Evolutionary conservation across 1,139 yeast genomes (phyloP).

Genomic region (Protomyces pachydermus): DNA sequence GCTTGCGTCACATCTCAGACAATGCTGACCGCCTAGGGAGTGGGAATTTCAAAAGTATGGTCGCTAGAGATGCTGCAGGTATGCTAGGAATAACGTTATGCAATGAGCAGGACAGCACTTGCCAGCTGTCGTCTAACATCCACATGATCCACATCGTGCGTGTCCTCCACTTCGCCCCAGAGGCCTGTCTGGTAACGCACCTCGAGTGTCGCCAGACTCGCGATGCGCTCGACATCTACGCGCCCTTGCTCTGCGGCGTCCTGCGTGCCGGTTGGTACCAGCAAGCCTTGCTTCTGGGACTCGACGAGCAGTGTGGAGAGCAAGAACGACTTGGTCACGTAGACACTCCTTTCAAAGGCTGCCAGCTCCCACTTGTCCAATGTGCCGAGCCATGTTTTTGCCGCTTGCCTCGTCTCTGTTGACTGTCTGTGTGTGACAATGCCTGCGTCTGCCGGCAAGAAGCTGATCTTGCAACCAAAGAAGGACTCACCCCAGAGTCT

Average conservation of each 20-base stretch:
- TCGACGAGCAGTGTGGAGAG: slow-evolving; percentile 48
- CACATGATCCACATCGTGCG: slow-evolving; percentile 91
- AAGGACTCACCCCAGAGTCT: slow-evolving; percentile 63
- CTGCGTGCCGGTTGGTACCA: not conserved
- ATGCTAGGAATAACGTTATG: not conserved
- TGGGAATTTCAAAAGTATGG: slow-evolving; percentile 80
- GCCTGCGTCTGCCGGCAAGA: slow-evolving; percentile 73
- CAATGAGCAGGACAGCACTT: slow-evolving; percentile 43
- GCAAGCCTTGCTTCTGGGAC: slow-evolving; percentile 24
- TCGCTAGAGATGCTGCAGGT: slow-evolving; percentile 30
- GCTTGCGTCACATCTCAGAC: not conserved
- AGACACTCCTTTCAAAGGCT: slow-evolving; percentile 80
- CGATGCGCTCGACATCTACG: slow-evolving; percentile 60
- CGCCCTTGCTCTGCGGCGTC: not conserved
- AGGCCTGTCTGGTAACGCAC: slow-evolving; percentile 74
- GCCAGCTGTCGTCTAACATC: slow-evolving; percentile 79
- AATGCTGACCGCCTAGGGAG: slow-evolving; percentile 44
- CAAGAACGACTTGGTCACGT: slow-evolving; percentile 78
- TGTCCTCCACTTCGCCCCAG: slow-evolving; percentile 99
- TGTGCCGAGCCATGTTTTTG: slow-evolving; percentile 56
- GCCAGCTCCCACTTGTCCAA: slow-evolving; percentile 73
- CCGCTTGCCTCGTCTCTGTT: slow-evolving; percentile 56
- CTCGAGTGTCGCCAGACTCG: slow-evolving; percentile 75
- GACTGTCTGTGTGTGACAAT: slow-evolving; percentile 73
- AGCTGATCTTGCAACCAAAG: slow-evolving; percentile 51